Evolutionary conservation across 2,329 filamentous ascomycete species (phyloP).

Genomic region (Ophiocordyceps camponoti-saundersi): DNA sequence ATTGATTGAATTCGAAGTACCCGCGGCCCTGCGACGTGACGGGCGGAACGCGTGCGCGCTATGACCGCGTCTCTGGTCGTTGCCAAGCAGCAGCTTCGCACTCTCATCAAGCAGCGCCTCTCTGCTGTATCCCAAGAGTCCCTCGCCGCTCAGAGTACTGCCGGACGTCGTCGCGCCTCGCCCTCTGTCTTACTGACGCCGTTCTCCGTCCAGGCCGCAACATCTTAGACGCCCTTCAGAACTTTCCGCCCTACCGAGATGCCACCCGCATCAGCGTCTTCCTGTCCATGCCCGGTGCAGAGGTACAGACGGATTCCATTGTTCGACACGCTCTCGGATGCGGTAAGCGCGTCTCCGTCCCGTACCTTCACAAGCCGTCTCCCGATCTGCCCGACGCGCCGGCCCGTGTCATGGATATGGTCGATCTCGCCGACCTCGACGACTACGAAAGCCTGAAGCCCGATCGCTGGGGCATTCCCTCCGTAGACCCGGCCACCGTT

Average conservation of each 20-base stretch:
- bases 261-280: conserved; percentile 72
- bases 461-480: conserved; percentile 94
- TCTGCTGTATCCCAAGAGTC: conserved; percentile 42
- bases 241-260: conserved; percentile 55
- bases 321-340: conserved; percentile 60
- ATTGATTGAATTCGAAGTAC: not conserved
- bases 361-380: conserved; percentile 58
- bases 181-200: not conserved
- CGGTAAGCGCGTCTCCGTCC: conserved; percentile 81
- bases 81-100: conserved; percentile 63
- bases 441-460: conserved; percentile 64
- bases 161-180: not conserved
- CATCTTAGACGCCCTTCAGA: conserved; percentile 47
- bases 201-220: conserved; percentile 34
- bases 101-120: conserved; percentile 50
- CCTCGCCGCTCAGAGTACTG: conserved; percentile 51
- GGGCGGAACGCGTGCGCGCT: conserved; percentile 1
- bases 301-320: conserved; percentile 70
- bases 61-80: conserved; percentile 40
- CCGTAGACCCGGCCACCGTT: conserved; percentile 50
- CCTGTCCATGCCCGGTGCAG: conserved; percentile 77
- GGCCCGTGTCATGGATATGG: conserved; percentile 78
- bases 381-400: conserved; percentile 35
- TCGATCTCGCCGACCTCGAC: conserved; percentile 51
- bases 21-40: not conserved